A percentile compares a stretch with the other conserved stretches of the same genome.
phyloP scores from a whole-genome alignment of 2,329 filamentous ascomycete genomes.

The Decorospora gaudefroyi region DNA sequence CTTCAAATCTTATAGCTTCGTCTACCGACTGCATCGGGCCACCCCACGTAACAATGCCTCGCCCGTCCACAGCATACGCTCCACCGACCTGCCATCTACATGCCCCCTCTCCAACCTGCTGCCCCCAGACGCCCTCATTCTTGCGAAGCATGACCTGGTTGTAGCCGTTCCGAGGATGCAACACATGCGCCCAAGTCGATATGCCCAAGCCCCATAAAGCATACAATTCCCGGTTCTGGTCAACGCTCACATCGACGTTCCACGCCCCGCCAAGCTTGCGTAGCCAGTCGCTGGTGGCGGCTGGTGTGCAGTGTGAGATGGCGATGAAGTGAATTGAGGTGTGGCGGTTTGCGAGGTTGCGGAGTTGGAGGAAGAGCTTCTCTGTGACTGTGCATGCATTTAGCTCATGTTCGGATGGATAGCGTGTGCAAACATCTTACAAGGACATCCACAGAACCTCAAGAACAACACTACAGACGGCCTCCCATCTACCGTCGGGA shows the following conservation, averaged over 20 bases:
- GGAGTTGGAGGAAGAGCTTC: constrained; percentile 61
- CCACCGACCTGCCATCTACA: constrained; percentile 46
- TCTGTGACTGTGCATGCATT: constrained; percentile 35
- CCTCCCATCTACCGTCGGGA: constrained; percentile 38
- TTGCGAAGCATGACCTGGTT: constrained; percentile 44
- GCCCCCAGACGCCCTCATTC: constrained; percentile 44
- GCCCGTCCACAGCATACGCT: constrained; percentile 40
- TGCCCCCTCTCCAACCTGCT: constrained; percentile 43
- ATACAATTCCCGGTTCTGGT: constrained; percentile 62
- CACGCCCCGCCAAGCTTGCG: constrained; percentile 62
- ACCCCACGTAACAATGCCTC: constrained; percentile 43
- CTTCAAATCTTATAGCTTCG: constrained; percentile 37
- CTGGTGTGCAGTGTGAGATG: constrained; percentile 62
- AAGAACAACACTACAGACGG: constrained; percentile 42
- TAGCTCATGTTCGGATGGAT: too few relatives aligned
- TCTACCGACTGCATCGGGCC: constrained; percentile 45
- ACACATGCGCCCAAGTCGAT: constrained; percentile 41
- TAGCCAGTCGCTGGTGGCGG: constrained; percentile 62
- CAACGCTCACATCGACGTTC: constrained; percentile 61
- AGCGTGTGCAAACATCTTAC: constrained; percentile 24
- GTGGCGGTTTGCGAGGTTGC: constrained; percentile 59
- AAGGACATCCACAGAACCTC: constrained; percentile 45
- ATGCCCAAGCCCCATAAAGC: constrained; percentile 64
- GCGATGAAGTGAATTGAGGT: constrained; percentile 60
- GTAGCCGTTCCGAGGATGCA: constrained; percentile 44